These are phyloP conservation scores for Cyberlindnera amylophila DNA, from an alignment of 805 yeast species.

Conservation along the genomic window DNA sequence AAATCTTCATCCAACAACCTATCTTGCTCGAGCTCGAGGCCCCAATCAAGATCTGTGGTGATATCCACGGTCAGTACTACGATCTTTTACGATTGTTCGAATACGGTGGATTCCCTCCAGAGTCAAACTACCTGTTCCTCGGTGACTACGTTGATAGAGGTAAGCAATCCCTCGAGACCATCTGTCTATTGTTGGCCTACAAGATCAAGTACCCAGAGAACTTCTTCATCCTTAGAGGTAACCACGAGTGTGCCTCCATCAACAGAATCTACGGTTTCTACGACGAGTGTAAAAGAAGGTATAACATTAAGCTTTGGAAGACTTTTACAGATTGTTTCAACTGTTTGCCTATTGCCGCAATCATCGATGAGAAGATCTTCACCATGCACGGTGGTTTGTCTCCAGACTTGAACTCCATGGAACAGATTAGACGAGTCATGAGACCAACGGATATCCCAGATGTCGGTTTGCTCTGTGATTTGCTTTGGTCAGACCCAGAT, in stretches of 20 bases:
- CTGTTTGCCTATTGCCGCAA: conserved; percentile 97
- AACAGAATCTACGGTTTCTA: conserved; percentile 97
- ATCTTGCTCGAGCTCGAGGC: conserved; percentile 94
- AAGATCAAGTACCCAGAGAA: conserved; percentile 98
- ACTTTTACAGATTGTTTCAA: conserved; percentile 98
- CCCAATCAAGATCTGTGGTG: conserved; percentile 94
- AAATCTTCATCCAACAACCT: conserved; percentile 96
- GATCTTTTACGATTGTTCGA: conserved; percentile 93
- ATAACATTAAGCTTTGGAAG: conserved; percentile 97
- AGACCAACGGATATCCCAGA: conserved; percentile 99
- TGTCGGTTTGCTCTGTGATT: conserved; percentile 92
- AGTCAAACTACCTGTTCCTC: conserved; percentile 89
- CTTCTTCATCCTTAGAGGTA: conserved; percentile 94
- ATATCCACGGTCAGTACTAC: conserved; percentile 97
- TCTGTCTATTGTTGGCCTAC: conserved; percentile 89
- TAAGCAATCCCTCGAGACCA: conserved; percentile 93
- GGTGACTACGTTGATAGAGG: conserved; percentile 99
- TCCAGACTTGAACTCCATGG: conserved; percentile 97
- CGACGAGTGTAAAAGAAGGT: conserved; percentile 98
- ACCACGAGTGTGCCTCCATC: conserved; percentile 97
- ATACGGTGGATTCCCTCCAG: conserved; percentile 99
- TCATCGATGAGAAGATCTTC: conserved; percentile 95
- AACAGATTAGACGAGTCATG: conserved; percentile 97
- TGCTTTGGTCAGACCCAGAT: conserved; percentile 98
- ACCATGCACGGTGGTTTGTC: conserved; percentile 99